Conservation (phyloP, 169 alveolate genomes). For the Eimeria tenella region DNA sequence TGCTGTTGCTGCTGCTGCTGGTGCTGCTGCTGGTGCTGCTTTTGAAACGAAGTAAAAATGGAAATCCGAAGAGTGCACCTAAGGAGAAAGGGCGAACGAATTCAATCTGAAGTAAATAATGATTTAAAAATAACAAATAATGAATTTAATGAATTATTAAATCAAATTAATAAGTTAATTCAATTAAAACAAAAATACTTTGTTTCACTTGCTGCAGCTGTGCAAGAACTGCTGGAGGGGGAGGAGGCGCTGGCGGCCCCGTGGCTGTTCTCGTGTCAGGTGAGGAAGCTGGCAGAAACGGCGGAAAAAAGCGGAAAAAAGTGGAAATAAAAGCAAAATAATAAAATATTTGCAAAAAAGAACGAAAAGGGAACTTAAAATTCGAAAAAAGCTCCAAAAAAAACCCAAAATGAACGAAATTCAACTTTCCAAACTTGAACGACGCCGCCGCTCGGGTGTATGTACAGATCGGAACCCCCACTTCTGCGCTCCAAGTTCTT, state of each 20-base stretch:
- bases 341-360: neutral
- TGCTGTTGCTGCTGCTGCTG: no score
- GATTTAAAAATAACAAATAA: no score
- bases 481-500: slow-evolving; percentile 92
- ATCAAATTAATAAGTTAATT: neutral
- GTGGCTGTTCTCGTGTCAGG: slow-evolving; percentile 94
- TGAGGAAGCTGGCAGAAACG: neutral
- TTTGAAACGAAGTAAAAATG: no score
- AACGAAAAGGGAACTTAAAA: neutral
- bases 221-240: slow-evolving; percentile 27
- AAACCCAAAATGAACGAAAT: neutral
- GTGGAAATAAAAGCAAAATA: no score
- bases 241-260: slow-evolving; percentile 90
- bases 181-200: neutral
- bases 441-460: neutral
- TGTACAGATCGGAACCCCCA: slow-evolving; percentile 90
- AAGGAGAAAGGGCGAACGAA: no score
- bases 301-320: neutral
- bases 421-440: neutral
- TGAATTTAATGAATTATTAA: neutral
- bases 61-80: no score
- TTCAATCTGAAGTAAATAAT: no score
- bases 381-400: neutral
- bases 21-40: no score
- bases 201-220: slow-evolving; percentile 9